Percentiles rank a stretch among this genome's conserved stretches.
These are phyloP conservation scores for Aspergillus melleus DNA, from an alignment of 2,329 filamentous ascomycete species.

Conservation along the genomic window DNA sequence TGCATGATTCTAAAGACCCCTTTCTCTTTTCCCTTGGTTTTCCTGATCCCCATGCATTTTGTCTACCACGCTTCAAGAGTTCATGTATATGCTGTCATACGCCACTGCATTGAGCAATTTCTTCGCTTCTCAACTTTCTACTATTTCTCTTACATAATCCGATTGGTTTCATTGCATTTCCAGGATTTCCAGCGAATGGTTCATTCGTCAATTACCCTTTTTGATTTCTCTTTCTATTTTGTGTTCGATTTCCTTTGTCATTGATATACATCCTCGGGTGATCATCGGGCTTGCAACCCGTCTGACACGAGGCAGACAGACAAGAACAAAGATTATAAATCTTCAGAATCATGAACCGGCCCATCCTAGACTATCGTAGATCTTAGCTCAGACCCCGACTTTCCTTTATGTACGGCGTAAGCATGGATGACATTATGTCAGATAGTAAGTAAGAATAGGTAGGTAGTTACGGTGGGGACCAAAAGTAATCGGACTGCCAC, in stretches of 20 bases:
- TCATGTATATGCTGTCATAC: constrained; percentile 87
- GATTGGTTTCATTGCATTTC: constrained; percentile 21
- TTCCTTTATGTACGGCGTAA: too few relatives aligned
- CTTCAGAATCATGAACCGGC: too few relatives aligned
- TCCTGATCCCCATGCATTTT: constrained; percentile 7
- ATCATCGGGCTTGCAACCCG: background rate
- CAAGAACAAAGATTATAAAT: background rate
- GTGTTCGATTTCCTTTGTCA: background rate
- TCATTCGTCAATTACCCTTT: constrained; percentile 11
- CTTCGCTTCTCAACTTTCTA: constrained; percentile 1
- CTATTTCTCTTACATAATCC: background rate
- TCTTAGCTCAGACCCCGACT: background rate
- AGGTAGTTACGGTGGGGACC: too few relatives aligned
- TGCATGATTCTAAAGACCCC: constrained; percentile 17
- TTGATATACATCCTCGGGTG: background rate
- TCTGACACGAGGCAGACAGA: background rate
- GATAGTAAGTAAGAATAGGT: background rate
- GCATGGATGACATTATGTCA: background rate
- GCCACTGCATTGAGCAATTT: constrained; percentile 14
- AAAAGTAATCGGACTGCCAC: too few relatives aligned
- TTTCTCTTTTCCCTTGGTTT: constrained; percentile 4
- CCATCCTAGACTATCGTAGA: background rate
- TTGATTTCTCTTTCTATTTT: background rate
- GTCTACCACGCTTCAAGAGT: constrained; percentile 29
- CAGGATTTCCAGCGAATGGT: constrained; percentile 21